phyloP scores from a whole-genome alignment of 257 asterid genomes.

The Cinchona pubescens region DNA sequence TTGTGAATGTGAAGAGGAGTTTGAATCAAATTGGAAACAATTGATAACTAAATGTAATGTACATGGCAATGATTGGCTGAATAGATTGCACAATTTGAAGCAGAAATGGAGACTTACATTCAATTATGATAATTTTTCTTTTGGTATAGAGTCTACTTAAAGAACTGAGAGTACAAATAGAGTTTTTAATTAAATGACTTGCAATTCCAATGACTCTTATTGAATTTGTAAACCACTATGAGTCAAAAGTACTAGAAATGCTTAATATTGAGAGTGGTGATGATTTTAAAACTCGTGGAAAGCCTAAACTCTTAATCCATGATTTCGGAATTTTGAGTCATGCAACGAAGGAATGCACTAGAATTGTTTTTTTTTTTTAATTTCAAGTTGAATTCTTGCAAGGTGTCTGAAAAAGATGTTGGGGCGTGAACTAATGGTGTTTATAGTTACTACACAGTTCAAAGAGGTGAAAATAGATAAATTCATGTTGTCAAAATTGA shows the following conservation, averaged over 20 bases:
- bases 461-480: not conserved
- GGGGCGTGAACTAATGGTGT: not conserved
- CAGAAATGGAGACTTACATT: conserved; percentile 7
- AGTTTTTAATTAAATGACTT: not conserved
- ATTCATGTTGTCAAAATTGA: not conserved
- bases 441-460: not conserved
- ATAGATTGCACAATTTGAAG: not conserved
- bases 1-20: too few species aligned
- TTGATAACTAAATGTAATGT: not conserved
- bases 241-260: not conserved
- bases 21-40: not conserved
- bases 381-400: not conserved
- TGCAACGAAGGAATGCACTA: not conserved
- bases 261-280: not conserved
- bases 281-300: conserved; percentile 11
- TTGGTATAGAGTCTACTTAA: conserved; percentile 10
- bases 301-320: not conserved
- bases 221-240: not conserved
- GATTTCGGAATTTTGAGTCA: not conserved
- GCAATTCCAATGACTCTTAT: not conserved
- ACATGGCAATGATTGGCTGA: not conserved
- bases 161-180: conserved; percentile 9
- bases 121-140: not conserved
- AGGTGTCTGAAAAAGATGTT: not conserved
- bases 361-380: not conserved